Evolutionary conservation across 2,329 filamentous ascomycete species (phyloP).

Genomic region (Neurospora sp.): DNA sequence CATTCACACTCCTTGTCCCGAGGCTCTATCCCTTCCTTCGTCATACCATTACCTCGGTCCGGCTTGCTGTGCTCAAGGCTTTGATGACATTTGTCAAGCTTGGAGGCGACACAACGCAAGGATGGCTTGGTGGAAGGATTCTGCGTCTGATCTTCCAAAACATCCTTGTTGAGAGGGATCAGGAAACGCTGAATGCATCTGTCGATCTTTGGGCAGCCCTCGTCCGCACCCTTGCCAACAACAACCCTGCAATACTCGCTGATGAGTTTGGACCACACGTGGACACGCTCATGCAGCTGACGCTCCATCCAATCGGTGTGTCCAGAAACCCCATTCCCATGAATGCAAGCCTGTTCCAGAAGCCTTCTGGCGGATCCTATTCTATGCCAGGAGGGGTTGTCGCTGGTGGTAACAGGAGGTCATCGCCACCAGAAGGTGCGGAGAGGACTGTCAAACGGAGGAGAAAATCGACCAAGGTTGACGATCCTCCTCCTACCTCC

Average conservation of each 20-base stretch:
- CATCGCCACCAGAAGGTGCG: constrained; percentile 41
- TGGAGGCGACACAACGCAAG: constrained; percentile 67
- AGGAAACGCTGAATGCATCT: constrained; percentile 70
- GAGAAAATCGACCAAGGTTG: constrained; percentile 74
- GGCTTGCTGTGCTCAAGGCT: constrained; percentile 84
- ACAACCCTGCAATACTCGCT: constrained; percentile 54
- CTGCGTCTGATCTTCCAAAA: constrained; percentile 91
- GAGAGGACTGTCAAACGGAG: constrained; percentile 65
- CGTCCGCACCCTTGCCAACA: constrained; percentile 53
- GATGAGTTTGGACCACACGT: constrained; percentile 67
- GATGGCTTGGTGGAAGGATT: constrained; percentile 87
- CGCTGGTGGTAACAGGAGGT: constrained; percentile 33
- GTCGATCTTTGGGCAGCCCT: constrained; percentile 80
- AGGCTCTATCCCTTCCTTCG: constrained; percentile 91
- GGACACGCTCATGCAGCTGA: constrained; percentile 71
- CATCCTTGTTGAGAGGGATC: constrained; percentile 83
- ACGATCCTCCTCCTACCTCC: constrained; percentile 53
- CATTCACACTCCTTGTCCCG: constrained; percentile 86
- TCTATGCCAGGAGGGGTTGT: constrained; percentile 37
- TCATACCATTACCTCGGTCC: constrained; percentile 93
- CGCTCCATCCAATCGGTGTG: constrained; percentile 85
- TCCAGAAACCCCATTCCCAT: constrained; percentile 85
- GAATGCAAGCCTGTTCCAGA: constrained; percentile 82
- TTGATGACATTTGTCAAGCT: constrained; percentile 88
- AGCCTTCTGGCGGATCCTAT: constrained; percentile 83